Percentiles rank a stretch among this genome's conserved stretches.
phyloP scores from a whole-genome alignment of 805 yeast genomes.

The Lachancea kluyveri region DNA sequence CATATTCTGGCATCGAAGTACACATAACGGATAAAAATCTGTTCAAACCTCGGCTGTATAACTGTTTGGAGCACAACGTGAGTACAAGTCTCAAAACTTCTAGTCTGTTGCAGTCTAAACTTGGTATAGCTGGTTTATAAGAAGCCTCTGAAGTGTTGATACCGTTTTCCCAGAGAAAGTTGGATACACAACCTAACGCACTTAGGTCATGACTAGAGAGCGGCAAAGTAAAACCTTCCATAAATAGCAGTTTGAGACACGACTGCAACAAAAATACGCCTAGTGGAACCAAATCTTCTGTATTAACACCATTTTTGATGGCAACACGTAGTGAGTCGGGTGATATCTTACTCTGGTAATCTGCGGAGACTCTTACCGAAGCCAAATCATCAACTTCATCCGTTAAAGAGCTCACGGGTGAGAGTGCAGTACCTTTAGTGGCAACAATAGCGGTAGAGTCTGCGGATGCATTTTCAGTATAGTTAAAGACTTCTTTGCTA shows the following conservation, averaged over 20 bases:
- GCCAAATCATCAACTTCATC: slow-evolving; percentile 13
- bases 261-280: slow-evolving; percentile 30
- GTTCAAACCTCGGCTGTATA: slow-evolving; percentile 50
- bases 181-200: slow-evolving; percentile 24
- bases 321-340: slow-evolving; percentile 13
- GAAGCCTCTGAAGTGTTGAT: slow-evolving; percentile 42
- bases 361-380: slow-evolving; percentile 10
- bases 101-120: slow-evolving; percentile 56
- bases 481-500: slow-evolving; percentile 4
- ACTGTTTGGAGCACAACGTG: slow-evolving; percentile 51
- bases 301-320: slow-evolving; percentile 6
- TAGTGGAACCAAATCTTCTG: slow-evolving; percentile 20
- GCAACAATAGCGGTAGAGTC: slow-evolving; percentile 10
- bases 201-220: slow-evolving; percentile 12
- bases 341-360: slow-evolving; percentile 12
- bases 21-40: slow-evolving; percentile 56
- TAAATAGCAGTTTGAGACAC: slow-evolving; percentile 22
- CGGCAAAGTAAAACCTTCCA: slow-evolving; percentile 26
- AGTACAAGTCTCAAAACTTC: slow-evolving; percentile 61
- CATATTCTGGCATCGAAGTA: slow-evolving; percentile 42
- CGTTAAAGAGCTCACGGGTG: slow-evolving; percentile 9
- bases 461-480: slow-evolving; percentile 10
- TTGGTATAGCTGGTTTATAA: slow-evolving; percentile 32
- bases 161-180: slow-evolving; percentile 76
- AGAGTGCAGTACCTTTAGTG: slow-evolving; percentile 13